Conservation (phyloP, 202 grass and related monocot species). For the Thinopyrum obtusiflorum region DNA sequence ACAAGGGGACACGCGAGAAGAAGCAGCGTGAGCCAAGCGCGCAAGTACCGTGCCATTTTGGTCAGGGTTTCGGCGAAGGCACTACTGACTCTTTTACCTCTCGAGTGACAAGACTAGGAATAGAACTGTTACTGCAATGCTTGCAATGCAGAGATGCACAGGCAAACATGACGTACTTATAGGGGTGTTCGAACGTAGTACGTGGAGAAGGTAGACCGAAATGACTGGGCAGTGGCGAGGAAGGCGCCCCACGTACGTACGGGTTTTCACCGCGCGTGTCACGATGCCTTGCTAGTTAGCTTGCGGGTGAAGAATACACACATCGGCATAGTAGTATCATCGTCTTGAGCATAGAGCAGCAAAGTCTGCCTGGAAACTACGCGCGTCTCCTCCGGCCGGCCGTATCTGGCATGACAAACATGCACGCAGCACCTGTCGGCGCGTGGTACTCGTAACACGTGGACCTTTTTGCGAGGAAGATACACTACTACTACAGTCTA, state of each 20-base stretch:
- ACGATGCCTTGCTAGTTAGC: not conserved
- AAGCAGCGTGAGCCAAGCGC: not conserved
- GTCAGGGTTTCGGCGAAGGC: not conserved
- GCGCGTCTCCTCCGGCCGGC: not conserved
- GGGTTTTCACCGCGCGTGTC: not conserved
- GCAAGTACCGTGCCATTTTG: not conserved
- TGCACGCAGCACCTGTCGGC: not conserved
- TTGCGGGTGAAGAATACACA: not conserved
- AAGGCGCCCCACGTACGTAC: not conserved
- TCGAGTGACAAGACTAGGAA: not conserved
- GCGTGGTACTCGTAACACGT: not conserved
- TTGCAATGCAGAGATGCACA: not conserved
- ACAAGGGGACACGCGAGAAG: not conserved
- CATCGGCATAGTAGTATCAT: not conserved
- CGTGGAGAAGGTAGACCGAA: too few species aligned
- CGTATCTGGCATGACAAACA: not conserved
- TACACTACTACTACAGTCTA: too few species aligned
- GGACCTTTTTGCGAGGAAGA: too few species aligned
- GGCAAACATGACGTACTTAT: not conserved
- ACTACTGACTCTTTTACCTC: too few species aligned
- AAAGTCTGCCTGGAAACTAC: not conserved
- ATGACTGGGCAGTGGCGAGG: not conserved
- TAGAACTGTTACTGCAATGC: not conserved
- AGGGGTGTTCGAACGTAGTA: not conserved
- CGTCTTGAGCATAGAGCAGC: not conserved